These are phyloP conservation scores for Globisporangium camurandrum DNA, from an alignment of 352 stramenopile species.

Conservation along the genomic window DNA sequence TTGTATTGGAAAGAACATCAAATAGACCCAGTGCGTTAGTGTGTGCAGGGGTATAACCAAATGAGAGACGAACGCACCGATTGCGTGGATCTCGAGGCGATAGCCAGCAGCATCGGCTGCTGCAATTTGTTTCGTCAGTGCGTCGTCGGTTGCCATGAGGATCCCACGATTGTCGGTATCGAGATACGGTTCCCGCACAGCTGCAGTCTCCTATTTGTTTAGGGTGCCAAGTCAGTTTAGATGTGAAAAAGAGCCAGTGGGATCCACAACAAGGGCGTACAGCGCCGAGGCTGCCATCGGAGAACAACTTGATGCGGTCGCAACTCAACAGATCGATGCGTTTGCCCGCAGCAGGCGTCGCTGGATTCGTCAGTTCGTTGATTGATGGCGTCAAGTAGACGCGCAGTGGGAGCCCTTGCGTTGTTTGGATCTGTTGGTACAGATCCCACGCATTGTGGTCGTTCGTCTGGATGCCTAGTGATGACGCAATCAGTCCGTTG, in stretches of 20 bases:
- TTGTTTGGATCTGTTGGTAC: conserved; percentile 66
- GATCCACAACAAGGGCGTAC: conserved; percentile 19
- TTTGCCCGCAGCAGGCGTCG: conserved; percentile 28
- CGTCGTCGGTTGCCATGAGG: conserved; percentile 72
- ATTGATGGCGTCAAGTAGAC: conserved; percentile 75
- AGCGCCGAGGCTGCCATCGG: conserved; percentile 81
- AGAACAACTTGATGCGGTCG: conserved; percentile 86
- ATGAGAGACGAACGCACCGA: conserved; percentile 36
- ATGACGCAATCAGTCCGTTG: conserved; percentile 1
- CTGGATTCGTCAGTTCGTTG: conserved; percentile 44
- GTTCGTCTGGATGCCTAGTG: conserved; percentile 74
- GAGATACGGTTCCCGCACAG: conserved; percentile 58
- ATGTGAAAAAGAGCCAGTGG: too few species aligned
- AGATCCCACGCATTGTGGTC: conserved; percentile 73
- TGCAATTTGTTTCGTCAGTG: conserved; percentile 53
- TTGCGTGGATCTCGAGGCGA: conserved; percentile 85
- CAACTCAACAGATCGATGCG: conserved; percentile 57
- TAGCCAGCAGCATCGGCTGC: conserved; percentile 50
- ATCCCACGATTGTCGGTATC: conserved; percentile 66
- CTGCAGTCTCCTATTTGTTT: conserved; percentile 69
- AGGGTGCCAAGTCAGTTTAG: too few species aligned
- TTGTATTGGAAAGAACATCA: too few species aligned
- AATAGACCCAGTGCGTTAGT: too few species aligned
- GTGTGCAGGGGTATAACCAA: too few species aligned
- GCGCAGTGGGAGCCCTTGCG: conserved; percentile 47